These are phyloP conservation scores for Corrigiola litoralis DNA, from an alignment of 179 eudicot species.

Conservation along the genomic window DNA sequence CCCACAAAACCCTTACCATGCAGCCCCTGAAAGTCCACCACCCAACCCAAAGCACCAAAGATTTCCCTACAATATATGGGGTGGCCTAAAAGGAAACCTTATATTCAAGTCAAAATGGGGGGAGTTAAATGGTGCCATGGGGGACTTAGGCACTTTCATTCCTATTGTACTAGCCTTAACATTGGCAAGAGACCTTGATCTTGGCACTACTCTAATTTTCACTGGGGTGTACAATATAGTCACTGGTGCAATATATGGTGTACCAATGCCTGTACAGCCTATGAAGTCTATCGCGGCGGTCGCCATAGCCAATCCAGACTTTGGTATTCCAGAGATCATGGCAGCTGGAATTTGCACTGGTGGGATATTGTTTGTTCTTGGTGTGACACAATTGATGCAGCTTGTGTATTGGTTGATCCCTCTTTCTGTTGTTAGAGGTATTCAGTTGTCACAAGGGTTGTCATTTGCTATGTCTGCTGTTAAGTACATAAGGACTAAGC, in stretches of 20 bases:
- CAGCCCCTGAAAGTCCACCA: slow-evolving; percentile 19
- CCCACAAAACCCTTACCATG: slow-evolving; percentile 16
- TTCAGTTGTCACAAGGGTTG: slow-evolving; percentile 83
- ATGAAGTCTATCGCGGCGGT: slow-evolving; percentile 91
- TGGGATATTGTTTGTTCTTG: slow-evolving; percentile 52
- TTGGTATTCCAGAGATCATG: slow-evolving; percentile 72
- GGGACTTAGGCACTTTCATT: slow-evolving; percentile 85
- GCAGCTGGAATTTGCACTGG: slow-evolving; percentile 81
- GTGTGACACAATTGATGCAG: slow-evolving; percentile 73
- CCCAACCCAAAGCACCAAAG: slow-evolving; percentile 6
- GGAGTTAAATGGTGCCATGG: slow-evolving; percentile 88
- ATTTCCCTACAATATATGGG: slow-evolving; percentile 21
- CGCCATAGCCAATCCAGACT: slow-evolving; percentile 56
- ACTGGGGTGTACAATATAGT: slow-evolving; percentile 67
- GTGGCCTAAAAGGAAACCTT: slow-evolving; percentile 42
- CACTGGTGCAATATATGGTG: slow-evolving; percentile 76
- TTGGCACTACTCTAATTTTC: slow-evolving; percentile 83
- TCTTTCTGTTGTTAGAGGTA: slow-evolving; percentile 76
- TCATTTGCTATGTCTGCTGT: slow-evolving; percentile 78
- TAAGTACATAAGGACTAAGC: slow-evolving; percentile 57
- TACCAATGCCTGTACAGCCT: slow-evolving; percentile 98
- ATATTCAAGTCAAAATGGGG: slow-evolving; percentile 65
- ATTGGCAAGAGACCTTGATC: slow-evolving; percentile 55
- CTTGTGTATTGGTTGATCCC: slow-evolving; percentile 65
- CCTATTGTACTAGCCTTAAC: slow-evolving; percentile 77